Conservation (phyloP, 305 asterid genomes). For the Rubia balearica region DNA sequence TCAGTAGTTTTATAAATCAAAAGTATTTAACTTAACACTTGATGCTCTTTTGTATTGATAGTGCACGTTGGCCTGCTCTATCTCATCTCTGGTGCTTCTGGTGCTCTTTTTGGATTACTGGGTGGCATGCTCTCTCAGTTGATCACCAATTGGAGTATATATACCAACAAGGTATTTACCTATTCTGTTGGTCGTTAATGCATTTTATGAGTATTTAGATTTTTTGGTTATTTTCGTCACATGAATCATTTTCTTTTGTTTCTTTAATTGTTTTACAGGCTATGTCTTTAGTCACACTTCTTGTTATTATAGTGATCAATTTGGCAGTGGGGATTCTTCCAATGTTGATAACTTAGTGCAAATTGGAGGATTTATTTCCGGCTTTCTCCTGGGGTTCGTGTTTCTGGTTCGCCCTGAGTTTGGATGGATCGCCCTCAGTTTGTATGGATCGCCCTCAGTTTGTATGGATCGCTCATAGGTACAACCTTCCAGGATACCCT, state of each 20-base stretch:
- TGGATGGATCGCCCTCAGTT: no score
- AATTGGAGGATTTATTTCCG: conserved; percentile 46
- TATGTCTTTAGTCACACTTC: conserved; percentile 36
- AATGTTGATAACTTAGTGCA: conserved; percentile 47
- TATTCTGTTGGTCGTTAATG: neutral
- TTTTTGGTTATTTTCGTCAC: neutral
- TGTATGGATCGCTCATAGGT: conserved; percentile 43
- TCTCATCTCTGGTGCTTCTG: conserved; percentile 48
- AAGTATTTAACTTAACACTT: conserved; percentile 2
- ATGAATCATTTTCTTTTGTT: neutral
- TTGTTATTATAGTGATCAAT: conserved; percentile 36
- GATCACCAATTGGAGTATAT: conserved; percentile 45
- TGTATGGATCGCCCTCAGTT: conserved; percentile 45
- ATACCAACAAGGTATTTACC: conserved; percentile 36
- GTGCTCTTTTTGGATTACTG: conserved; percentile 47
- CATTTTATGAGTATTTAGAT: neutral
- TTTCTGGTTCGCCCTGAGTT: conserved; percentile 46
- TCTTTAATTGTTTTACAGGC: conserved; percentile 25
- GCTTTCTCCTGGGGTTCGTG: conserved; percentile 44
- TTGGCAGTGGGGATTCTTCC: conserved; percentile 46
- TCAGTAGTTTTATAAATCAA: neutral
- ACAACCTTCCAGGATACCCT: conserved; percentile 23
- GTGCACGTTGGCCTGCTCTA: conserved; percentile 43
- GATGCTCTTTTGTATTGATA: conserved; percentile 11
- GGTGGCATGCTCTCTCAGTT: conserved; percentile 53